A percentile compares a stretch with the other conserved stretches of the same genome.
Evolutionary conservation across 768 basidiomycete genomes (phyloP).

Genomic region (Rhizopogon vesiculosus): DNA sequence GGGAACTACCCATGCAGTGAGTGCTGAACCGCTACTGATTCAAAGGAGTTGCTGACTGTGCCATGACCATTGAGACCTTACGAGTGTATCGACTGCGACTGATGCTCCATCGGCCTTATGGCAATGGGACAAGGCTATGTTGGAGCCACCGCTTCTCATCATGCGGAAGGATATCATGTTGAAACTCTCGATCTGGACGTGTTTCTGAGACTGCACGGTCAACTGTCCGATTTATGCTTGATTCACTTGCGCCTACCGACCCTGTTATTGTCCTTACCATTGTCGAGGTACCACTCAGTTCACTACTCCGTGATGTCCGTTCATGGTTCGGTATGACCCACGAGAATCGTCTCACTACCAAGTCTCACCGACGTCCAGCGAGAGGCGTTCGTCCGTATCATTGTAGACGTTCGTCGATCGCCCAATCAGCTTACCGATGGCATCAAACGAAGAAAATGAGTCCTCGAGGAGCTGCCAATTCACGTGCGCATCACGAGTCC

Average conservation of each 20-base stretch:
- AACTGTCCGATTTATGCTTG: constrained; percentile 87
- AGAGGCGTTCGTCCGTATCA: constrained; percentile 69
- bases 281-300: constrained; percentile 68
- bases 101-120: constrained; percentile 70
- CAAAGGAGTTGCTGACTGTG: constrained; percentile 1
- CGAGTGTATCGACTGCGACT: constrained; percentile 89
- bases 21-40: constrained; percentile 17
- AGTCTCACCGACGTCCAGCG: constrained; percentile 54
- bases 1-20: constrained; percentile 83
- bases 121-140: constrained; percentile 90
- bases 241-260: constrained; percentile 86
- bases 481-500: constrained; percentile 53
- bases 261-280: constrained; percentile 91
- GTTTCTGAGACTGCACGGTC: constrained; percentile 80
- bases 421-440: constrained; percentile 91
- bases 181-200: constrained; percentile 88
- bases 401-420: constrained; percentile 65
- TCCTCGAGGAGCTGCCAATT: constrained; percentile 80
- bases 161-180: constrained; percentile 92
- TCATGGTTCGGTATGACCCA: constrained; percentile 84
- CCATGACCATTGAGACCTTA: constrained; percentile 82
- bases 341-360: constrained; percentile 67
- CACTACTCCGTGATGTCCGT: constrained; percentile 77
- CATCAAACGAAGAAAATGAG: constrained; percentile 72
- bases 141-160: constrained; percentile 87